phyloP scores from a whole-genome alignment of 805 yeast genomes.

The Schwanniomyces occidentalis region DNA sequence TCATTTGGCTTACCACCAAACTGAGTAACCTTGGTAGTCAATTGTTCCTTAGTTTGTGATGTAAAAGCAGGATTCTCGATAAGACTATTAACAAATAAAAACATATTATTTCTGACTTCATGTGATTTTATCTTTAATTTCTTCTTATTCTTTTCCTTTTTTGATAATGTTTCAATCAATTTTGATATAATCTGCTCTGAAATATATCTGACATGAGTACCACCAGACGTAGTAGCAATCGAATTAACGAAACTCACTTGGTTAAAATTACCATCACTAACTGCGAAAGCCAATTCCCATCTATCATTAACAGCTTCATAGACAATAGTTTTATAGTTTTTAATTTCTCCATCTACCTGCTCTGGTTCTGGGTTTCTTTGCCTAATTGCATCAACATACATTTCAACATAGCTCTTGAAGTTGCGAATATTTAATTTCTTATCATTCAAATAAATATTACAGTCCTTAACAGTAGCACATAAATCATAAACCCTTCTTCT shows the following conservation, averaged over 20 bases:
- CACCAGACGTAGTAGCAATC: slow-evolving; percentile 96
- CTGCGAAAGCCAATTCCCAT: slow-evolving; percentile 96
- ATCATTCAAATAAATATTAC: slow-evolving; percentile 77
- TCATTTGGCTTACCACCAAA: slow-evolving; percentile 72
- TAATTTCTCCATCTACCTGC: slow-evolving; percentile 35
- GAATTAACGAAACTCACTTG: slow-evolving; percentile 97
- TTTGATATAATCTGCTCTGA: slow-evolving; percentile 82
- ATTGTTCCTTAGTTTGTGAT: slow-evolving; percentile 94
- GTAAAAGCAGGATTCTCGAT: slow-evolving; percentile 97
- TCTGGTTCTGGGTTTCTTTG: slow-evolving; percentile 43
- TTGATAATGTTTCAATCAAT: slow-evolving; percentile 61
- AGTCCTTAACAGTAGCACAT: slow-evolving; percentile 88
- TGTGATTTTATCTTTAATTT: slow-evolving; percentile 77
- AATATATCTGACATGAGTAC: slow-evolving; percentile 87
- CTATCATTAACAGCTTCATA: slow-evolving; percentile 80
- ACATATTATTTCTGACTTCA: slow-evolving; percentile 88
- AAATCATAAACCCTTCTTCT: slow-evolving; percentile 93
- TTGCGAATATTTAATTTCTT: slow-evolving; percentile 64
- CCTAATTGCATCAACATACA: slow-evolving; percentile 79
- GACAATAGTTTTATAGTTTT: slow-evolving; percentile 51
- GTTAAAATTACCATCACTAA: slow-evolving; percentile 84
- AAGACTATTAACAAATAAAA: slow-evolving; percentile 85
- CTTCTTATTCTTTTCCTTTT: slow-evolving; percentile 65
- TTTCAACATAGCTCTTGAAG: slow-evolving; percentile 85
- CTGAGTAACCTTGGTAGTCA: slow-evolving; percentile 84